Base-by-base conservation (phyloP, 805 yeast genomes). In the Vanderwaltozyma yarrowii region DNA sequence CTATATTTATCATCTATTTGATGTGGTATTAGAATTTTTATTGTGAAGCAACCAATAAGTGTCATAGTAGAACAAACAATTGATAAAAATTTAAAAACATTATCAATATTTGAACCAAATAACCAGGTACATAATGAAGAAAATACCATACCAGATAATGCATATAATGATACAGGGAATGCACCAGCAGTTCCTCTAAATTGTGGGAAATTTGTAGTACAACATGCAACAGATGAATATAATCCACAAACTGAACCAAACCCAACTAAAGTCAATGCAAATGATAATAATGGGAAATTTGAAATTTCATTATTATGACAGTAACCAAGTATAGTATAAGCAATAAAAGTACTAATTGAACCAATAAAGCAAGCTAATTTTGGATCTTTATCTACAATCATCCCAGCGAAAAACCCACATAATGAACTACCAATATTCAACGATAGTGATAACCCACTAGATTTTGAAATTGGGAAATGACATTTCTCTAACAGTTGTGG, bases 131-230 rank as follows among this genome's bases (percentile, higher is more conserved):
- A 71, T 3, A 36, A 48, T 2, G 70, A 54, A 2, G 85, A 74
- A 50, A 77, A 79, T 15, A 79, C 46, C 30, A 82, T 66, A 3
- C 89, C 87, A 5, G 86, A 73, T 30, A 82, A 58, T 0, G 89
- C 94, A 56, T 74, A 82, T 1, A 77, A 66, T 12, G 83, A 71
- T 4, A 78, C 80, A 2, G 85, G 84, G 31, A 73, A 62, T 1
- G 84, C 78, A 15, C 78, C 78, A 2, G 86, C 86, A 6, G 76
- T 65, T 17, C 86, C 92, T 51, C 80, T 67, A 50, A 78, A 76
- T 21, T 71, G 61, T 0, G 89, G 89, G 46, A 81, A 82, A 50
- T 81, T 82, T 2, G 80, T 53, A 1, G 58, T 64, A 21, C 66
- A 60, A 30, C 67, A 62, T 39, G 65, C 66, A n/a, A 66, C 60